Conservation (phyloP, 106 monocot species). For the Iris macrosiphon region DNA sequence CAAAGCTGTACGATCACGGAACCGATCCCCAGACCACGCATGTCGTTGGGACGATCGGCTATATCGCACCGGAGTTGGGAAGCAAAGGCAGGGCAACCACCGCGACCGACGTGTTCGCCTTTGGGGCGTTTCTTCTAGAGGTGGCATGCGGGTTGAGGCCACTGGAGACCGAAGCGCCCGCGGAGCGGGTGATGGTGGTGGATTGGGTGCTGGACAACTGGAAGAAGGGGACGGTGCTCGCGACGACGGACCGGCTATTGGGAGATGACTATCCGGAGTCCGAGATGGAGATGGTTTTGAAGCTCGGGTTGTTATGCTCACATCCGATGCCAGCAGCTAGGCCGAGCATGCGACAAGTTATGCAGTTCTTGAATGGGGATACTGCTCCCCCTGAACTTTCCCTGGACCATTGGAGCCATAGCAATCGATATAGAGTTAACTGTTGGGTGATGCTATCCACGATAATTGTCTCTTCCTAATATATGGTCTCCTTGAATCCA, state of each 20-base stretch:
- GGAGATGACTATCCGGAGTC: conserved; percentile 2
- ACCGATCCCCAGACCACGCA: conserved; percentile 53
- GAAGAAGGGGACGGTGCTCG: not conserved
- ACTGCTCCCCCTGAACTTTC: not conserved
- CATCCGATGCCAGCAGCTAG: conserved; percentile 7
- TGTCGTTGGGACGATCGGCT: conserved; percentile 59
- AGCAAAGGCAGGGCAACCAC: conserved; percentile 8
- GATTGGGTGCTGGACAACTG: conserved; percentile 34
- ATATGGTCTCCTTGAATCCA: too few relatives aligned
- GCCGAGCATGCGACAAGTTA: conserved; percentile 13
- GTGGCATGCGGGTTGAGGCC: conserved; percentile 16
- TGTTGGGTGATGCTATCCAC: too few relatives aligned
- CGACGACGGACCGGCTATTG: conserved; percentile 49
- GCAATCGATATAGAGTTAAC: too few relatives aligned
- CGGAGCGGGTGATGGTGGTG: conserved; percentile 8
- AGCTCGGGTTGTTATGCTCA: conserved; percentile 20
- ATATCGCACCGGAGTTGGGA: conserved; percentile 15
- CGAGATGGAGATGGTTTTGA: conserved; percentile 10
- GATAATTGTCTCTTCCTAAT: too few relatives aligned
- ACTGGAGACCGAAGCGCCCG: not conserved
- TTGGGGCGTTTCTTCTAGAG: conserved; percentile 11
- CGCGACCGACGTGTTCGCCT: conserved; percentile 14
- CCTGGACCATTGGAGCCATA: too few relatives aligned
- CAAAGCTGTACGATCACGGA: conserved; percentile 18
- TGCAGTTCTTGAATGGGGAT: conserved; percentile 4